Percentiles rank a stretch among this genome's conserved stretches.
Evolutionary conservation across 2,329 filamentous ascomycete genomes (phyloP).

Genomic region (Diaporthe destruens): DNA sequence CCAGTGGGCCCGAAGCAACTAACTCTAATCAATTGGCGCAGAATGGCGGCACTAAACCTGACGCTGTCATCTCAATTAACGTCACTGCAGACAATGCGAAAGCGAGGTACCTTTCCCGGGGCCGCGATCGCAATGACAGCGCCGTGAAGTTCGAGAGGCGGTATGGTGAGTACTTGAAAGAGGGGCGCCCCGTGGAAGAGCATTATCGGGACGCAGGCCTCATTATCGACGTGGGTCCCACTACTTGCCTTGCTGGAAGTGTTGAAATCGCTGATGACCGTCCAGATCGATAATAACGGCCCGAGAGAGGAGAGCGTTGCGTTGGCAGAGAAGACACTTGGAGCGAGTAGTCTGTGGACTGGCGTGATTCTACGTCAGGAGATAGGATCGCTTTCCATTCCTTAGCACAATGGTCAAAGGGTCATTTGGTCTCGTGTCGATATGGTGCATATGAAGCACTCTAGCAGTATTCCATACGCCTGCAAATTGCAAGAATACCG

Average conservation of each 20-base stretch:
- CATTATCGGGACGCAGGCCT: conserved; percentile 17
- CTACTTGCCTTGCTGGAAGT: background rate
- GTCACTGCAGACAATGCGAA: conserved; percentile 17
- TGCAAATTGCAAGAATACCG: too few relatives aligned
- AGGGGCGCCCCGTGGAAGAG: conserved; percentile 26
- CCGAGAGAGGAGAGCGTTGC: background rate
- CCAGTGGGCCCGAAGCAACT: background rate
- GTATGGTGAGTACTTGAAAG: conserved; percentile 14
- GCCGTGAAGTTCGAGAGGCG: conserved; percentile 12
- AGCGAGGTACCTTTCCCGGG: conserved; percentile 6
- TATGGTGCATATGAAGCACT: too few relatives aligned
- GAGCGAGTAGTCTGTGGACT: background rate
- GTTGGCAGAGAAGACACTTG: background rate
- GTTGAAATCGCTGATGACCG: background rate
- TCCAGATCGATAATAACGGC: conserved; percentile 23
- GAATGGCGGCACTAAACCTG: conserved; percentile 16
- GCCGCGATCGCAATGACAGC: conserved; percentile 28
- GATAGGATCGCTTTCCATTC: background rate
- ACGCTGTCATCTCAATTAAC: conserved; percentile 12
- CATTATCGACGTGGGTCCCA: conserved; percentile 5
- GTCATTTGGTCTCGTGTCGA: too few relatives aligned
- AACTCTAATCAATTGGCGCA: background rate
- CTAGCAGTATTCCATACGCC: too few relatives aligned
- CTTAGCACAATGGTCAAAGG: background rate
- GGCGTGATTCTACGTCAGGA: background rate